Evolutionary conservation across 225 moss, liverwort and hornwort genomes (phyloP).

Genomic region (Anthoceros angustus): DNA sequence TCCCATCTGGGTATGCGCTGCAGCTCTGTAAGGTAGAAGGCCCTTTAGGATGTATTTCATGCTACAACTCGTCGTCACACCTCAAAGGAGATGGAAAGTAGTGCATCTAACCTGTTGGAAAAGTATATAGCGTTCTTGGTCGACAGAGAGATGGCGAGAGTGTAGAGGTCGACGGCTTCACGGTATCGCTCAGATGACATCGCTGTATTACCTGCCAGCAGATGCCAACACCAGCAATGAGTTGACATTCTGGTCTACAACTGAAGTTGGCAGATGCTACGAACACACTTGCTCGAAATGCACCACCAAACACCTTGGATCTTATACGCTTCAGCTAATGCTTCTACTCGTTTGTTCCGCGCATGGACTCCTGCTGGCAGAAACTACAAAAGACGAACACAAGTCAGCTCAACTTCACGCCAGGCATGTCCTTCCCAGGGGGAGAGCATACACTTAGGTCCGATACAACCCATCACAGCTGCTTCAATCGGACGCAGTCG

Average conservation of each 20-base stretch:
- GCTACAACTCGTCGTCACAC: background rate
- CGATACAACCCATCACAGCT: too few relatives aligned
- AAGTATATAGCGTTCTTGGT: conserved; percentile 36
- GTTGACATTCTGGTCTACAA: background rate
- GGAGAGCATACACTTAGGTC: too few relatives aligned
- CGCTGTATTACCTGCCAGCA: conserved; percentile 27
- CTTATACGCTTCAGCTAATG: conserved; percentile 53
- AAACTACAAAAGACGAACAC: conserved; percentile 6
- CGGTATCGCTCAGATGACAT: conserved; percentile 28
- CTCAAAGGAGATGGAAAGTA: background rate
- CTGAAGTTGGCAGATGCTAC: background rate
- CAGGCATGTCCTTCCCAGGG: background rate
- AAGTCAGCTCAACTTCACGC: background rate
- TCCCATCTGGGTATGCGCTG: conserved; percentile 39
- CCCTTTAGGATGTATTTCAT: background rate
- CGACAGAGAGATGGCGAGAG: conserved; percentile 39
- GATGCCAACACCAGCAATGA: background rate
- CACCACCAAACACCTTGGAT: conserved; percentile 22
- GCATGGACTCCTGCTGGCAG: conserved; percentile 14
- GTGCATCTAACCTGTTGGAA: conserved; percentile 24
- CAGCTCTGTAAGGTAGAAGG: conserved; percentile 23
- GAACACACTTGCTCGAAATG: background rate
- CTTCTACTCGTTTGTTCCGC: conserved; percentile 23
- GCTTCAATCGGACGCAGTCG: background rate
- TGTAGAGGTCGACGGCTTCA: conserved; percentile 43